Conservation (phyloP, 2,329 filamentous ascomycete species). For the Colletotrichum acutatum region DNA sequence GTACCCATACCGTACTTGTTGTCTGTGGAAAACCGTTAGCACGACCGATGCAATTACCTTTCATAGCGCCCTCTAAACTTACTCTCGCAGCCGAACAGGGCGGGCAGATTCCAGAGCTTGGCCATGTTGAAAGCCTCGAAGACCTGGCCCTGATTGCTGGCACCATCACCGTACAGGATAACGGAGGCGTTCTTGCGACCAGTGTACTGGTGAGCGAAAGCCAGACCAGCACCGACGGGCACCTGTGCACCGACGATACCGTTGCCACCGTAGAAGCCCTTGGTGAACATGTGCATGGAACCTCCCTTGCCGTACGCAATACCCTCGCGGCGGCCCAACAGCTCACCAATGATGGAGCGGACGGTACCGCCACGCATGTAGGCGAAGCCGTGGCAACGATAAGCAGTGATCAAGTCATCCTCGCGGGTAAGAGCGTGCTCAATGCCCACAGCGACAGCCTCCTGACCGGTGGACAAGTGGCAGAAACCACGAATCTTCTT, state of each 20-base stretch:
- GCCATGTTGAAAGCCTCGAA: conserved; percentile 99
- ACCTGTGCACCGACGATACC: conserved; percentile 99
- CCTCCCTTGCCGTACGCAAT: conserved; percentile 99
- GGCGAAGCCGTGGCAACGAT: conserved; percentile 98
- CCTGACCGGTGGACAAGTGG: conserved; percentile 96
- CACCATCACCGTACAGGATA: conserved; percentile 96
- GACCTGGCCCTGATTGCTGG: conserved; percentile 98
- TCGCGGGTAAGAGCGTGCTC: conserved; percentile 92
- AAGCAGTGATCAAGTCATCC: conserved; percentile 97
- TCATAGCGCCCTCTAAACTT: conserved; percentile 54
- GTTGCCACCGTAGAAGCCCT: conserved; percentile 98
- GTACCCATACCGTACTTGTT: conserved; percentile 99
- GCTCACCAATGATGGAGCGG: conserved; percentile 93
- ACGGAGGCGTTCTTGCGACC: conserved; percentile 87
- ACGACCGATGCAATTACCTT: background rate
- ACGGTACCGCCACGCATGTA: conserved; percentile 94
- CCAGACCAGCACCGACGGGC: conserved; percentile 94
- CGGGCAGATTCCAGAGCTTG: conserved; percentile 96
- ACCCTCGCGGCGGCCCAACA: conserved; percentile 93
- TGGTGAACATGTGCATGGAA: conserved; percentile 99
- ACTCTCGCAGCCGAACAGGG: conserved; percentile 99
- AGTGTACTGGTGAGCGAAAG: conserved; percentile 96
- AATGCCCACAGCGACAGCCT: conserved; percentile 96
- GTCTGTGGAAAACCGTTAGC: conserved; percentile 66
- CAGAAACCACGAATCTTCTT: conserved; percentile 99